Conservation (phyloP, 2,329 filamentous ascomycete species). For the Colletotrichum ledebouriae region DNA sequence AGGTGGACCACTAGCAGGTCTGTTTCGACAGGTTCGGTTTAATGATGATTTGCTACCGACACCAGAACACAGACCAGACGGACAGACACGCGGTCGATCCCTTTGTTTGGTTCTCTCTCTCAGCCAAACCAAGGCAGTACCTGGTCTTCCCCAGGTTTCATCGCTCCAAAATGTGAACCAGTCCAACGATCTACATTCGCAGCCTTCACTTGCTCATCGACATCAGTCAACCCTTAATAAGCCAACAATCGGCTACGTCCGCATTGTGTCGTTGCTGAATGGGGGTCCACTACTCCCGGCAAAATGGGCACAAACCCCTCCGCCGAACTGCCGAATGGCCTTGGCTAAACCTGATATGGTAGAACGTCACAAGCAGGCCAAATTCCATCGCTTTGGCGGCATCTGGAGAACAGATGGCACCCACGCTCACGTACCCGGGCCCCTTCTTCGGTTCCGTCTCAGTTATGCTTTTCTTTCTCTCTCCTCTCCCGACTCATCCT, state of each 20-base stretch:
- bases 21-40: conserved; percentile 8
- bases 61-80: too few relatives aligned
- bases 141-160: conserved; percentile 32
- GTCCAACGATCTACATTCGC: background rate
- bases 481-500: too few relatives aligned
- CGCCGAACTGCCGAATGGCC: background rate
- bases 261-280: conserved; percentile 1
- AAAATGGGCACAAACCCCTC: background rate
- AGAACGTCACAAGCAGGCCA: background rate
- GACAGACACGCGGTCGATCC: background rate
- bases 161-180: conserved; percentile 17
- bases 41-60: background rate
- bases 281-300: background rate
- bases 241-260: background rate
- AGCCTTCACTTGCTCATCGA: too few relatives aligned
- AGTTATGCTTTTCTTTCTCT: too few relatives aligned
- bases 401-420: background rate
- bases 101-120: background rate
- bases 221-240: conserved; percentile 18
- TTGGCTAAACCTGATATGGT: background rate
- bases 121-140: conserved; percentile 1
- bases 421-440: too few relatives aligned
- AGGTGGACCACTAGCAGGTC: conserved; percentile 6
- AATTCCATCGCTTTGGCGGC: background rate
- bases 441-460: too few relatives aligned